phyloP scores from a whole-genome alignment of 2,329 filamentous ascomycete genomes.

The Escovopsis sp. region DNA sequence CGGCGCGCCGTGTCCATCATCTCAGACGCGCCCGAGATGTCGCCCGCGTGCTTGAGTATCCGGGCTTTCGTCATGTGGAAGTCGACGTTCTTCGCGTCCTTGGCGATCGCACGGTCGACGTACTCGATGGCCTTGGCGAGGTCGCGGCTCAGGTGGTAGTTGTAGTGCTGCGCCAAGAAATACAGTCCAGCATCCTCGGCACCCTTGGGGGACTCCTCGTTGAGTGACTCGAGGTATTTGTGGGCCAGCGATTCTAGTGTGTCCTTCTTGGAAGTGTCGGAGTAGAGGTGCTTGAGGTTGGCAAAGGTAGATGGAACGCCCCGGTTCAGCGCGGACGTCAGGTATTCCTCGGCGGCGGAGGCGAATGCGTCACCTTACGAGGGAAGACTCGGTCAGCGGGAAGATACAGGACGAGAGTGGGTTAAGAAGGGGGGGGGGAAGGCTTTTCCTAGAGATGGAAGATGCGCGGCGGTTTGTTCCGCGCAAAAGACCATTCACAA shows the following conservation, averaged over 20 bases:
- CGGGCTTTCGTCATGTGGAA: constrained; percentile 91
- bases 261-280: constrained; percentile 61
- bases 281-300: constrained; percentile 88
- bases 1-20: constrained; percentile 77
- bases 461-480: too few species aligned
- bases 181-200: constrained; percentile 62
- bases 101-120: constrained; percentile 67
- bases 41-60: constrained; percentile 81
- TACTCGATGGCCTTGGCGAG: constrained; percentile 67
- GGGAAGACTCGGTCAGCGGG: too few species aligned
- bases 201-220: constrained; percentile 43
- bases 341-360: constrained; percentile 60
- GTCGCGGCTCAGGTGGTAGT: constrained; percentile 77
- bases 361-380: constrained; percentile 59
- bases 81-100: constrained; percentile 70
- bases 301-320: constrained; percentile 93
- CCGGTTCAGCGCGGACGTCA: constrained; percentile 74
- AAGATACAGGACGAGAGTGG: too few species aligned
- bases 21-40: constrained; percentile 64
- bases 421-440: too few species aligned
- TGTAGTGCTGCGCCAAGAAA: constrained; percentile 94
- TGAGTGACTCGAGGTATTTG: constrained; percentile 52
- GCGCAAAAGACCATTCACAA: too few species aligned
- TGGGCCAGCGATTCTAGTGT: constrained; percentile 61
- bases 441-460: too few species aligned